phyloP scores from a whole-genome alignment of 2,329 filamentous ascomycete genomes.

The Paecilomyces sp. region DNA sequence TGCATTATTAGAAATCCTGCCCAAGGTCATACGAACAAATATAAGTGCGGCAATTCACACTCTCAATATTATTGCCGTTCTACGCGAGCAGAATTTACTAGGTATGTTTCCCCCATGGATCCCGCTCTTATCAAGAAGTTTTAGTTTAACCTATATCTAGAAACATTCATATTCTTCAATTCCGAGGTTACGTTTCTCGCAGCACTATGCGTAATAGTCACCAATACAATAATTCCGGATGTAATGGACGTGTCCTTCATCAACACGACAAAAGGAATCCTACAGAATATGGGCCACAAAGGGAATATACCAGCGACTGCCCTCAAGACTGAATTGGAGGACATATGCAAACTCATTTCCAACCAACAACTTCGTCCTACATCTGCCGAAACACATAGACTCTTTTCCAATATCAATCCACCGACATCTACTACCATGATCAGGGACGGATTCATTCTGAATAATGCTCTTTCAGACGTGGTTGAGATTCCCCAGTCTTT shows the following conservation, averaged over 20 bases:
- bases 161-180: slow-evolving; percentile 2
- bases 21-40: neutral
- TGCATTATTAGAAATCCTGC: neutral
- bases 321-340: slow-evolving; percentile 1
- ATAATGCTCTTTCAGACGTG: neutral
- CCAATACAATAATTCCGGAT: slow-evolving; percentile 1
- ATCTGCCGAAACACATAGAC: neutral
- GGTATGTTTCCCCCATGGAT: neutral
- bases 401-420: neutral
- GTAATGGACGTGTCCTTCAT: neutral
- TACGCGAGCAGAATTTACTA: slow-evolving; percentile 3
- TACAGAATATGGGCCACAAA: slow-evolving; percentile 3
- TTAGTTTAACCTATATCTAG: neutral
- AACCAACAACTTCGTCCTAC: neutral
- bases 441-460: neutral
- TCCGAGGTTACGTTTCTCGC: slow-evolving; percentile 2
- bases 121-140: neutral
- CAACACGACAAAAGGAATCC: neutral
- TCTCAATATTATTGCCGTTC: slow-evolving; percentile 3
- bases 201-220: neutral
- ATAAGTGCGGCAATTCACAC: slow-evolving; percentile 1
- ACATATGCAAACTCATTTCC: neutral
- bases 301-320: slow-evolving; percentile 2
- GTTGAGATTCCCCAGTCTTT: neutral
- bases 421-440: neutral